Evolutionary conservation across 129 eudicot species (phyloP).

Genomic region (Tanacetum coccineum): DNA sequence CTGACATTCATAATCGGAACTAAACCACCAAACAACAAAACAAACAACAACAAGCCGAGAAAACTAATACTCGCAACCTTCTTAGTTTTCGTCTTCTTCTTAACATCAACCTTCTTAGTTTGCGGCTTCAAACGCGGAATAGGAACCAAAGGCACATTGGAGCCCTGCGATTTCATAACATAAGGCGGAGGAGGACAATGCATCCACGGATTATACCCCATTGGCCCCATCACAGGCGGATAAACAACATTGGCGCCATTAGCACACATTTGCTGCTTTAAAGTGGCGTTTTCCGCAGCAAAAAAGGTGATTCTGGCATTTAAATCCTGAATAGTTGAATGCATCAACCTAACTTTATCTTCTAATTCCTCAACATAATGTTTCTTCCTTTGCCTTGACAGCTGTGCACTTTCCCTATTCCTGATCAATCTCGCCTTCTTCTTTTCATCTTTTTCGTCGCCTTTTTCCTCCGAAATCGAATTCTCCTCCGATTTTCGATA

Average conservation of each 20-base stretch:
- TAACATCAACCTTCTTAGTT: conserved; percentile 46
- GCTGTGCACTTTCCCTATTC: conserved; percentile 89
- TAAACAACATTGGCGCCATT: conserved; percentile 35
- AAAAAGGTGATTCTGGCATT: conserved; percentile 58
- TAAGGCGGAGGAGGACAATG: conserved; percentile 72
- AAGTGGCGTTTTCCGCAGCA: conserved; percentile 70
- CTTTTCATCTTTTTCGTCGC: conserved; percentile 57
- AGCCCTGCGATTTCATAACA: conserved; percentile 64
- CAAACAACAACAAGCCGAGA: conserved; percentile 74
- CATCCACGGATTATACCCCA: conserved; percentile 82
- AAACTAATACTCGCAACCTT: conserved; percentile 90
- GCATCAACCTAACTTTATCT: conserved; percentile 84
- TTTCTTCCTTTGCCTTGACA: conserved; percentile 90
- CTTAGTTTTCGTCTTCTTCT: conserved; percentile 48
- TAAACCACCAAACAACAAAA: conserved; percentile 78
- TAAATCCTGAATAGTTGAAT: conserved; percentile 77
- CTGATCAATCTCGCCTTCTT: conserved; percentile 79
- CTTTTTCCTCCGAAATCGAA: conserved; percentile 10
- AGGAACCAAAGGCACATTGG: conserved; percentile 90
- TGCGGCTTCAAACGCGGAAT: conserved; percentile 76
- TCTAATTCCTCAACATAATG: conserved; percentile 90
- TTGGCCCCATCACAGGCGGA: conserved; percentile 51
- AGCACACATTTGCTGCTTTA: conserved; percentile 62
- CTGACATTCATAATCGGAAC: conserved; percentile 69
- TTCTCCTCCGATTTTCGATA: conserved; percentile 31